phyloP scores from a whole-genome alignment of 2,329 filamentous ascomycete genomes.

The Pseudocercospora pini-densiflorae region DNA sequence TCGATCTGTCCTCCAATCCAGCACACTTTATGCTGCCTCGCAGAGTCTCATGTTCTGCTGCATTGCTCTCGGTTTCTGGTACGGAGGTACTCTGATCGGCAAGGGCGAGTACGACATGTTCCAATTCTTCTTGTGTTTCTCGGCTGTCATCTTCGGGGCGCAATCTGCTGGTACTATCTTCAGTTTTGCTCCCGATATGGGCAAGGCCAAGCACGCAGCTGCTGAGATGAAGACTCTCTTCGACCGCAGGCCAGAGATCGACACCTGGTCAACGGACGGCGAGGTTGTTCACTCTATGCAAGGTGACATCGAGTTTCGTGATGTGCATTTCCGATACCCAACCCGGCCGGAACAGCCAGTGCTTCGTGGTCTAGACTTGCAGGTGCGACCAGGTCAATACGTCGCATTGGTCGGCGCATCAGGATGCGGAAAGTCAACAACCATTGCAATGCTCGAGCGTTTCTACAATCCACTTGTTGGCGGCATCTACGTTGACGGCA shows the following conservation, averaged over 20 bases:
- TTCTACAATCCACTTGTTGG: conserved; percentile 91
- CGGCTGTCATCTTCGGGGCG: conserved; percentile 84
- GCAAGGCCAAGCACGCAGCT: conserved; percentile 86
- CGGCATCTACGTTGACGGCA: conserved; percentile 78
- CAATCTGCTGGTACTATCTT: conserved; percentile 91
- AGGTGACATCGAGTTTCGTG: conserved; percentile 83
- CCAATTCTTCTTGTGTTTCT: conserved; percentile 92
- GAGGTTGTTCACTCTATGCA: conserved; percentile 66
- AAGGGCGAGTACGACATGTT: conserved; percentile 74
- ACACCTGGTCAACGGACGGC: conserved; percentile 77
- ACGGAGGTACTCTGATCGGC: conserved; percentile 77
- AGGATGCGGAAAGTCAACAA: conserved; percentile 93
- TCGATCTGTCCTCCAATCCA: conserved; percentile 75
- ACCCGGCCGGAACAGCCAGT: conserved; percentile 92
- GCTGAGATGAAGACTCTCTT: conserved; percentile 80
- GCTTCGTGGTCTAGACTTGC: conserved; percentile 78
- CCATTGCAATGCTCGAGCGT: conserved; percentile 86
- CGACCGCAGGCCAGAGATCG: conserved; percentile 79
- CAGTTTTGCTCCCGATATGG: conserved; percentile 89
- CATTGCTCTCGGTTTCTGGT: conserved; percentile 91
- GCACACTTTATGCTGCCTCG: conserved; percentile 78
- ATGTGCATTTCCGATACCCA: conserved; percentile 94
- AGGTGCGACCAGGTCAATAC: conserved; percentile 77
- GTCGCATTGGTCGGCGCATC: conserved; percentile 91
- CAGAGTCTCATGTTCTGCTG: conserved; percentile 84